These are phyloP conservation scores for Wickerhamomyces silvicola DNA, from an alignment of 805 yeast species.

Conservation along the genomic window DNA sequence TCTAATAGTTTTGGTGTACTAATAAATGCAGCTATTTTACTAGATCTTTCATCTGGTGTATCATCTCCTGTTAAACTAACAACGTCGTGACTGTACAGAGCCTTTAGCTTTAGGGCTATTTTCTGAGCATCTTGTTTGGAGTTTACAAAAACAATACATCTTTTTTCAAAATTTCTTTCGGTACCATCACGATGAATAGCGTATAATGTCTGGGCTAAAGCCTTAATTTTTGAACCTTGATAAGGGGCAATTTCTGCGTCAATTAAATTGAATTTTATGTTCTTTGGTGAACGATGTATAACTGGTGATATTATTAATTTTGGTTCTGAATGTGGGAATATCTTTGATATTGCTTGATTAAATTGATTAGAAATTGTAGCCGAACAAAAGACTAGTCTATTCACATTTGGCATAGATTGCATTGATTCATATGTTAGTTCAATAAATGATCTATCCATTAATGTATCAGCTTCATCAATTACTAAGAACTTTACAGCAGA, in stretches of 20 bases:
- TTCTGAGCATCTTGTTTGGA: constrained; percentile 55
- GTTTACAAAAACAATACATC: constrained; percentile 83
- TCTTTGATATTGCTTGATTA: constrained; percentile 47
- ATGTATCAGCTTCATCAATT: constrained; percentile 90
- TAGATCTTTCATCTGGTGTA: constrained; percentile 50
- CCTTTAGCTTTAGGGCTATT: constrained; percentile 47
- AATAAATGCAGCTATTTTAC: constrained; percentile 56
- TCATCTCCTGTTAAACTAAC: constrained; percentile 64
- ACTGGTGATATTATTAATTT: constrained; percentile 62
- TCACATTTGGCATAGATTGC: constrained; percentile 42
- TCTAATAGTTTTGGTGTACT: constrained; percentile 45
- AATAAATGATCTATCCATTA: constrained; percentile 76
- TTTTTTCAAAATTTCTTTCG: constrained; percentile 67
- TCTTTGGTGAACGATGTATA: constrained; percentile 76
- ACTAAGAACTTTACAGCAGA: constrained; percentile 54
- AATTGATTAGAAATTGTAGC: constrained; percentile 87
- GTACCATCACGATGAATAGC: constrained; percentile 82
- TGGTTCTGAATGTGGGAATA: constrained; percentile 61
- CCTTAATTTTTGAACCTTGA: constrained; percentile 75
- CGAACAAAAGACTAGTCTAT: constrained; percentile 69
- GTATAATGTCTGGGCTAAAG: constrained; percentile 81
- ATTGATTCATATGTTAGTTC: constrained; percentile 56
- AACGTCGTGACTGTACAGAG: constrained; percentile 50
- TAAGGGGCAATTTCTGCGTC: constrained; percentile 77
- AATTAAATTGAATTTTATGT: constrained; percentile 64